Evolutionary conservation across 2,329 filamentous ascomycete genomes (phyloP), one percentile per base, ranked within the genome.

Genomic region (Fonsecaea multimorphosa): DNA sequence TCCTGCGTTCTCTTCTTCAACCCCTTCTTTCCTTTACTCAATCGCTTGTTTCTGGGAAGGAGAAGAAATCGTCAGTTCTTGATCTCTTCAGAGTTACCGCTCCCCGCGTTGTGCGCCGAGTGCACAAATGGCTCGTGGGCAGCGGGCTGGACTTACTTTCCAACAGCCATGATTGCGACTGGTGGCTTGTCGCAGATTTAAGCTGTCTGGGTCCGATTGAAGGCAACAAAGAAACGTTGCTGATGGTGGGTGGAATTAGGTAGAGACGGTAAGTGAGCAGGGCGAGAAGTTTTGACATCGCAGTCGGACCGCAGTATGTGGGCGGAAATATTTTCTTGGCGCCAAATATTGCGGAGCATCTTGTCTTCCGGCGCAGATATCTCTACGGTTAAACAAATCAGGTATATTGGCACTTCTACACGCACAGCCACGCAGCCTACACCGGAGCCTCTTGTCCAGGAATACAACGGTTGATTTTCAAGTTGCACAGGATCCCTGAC

Each of bases 1-100:
- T 99, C 95, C 77, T 90, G 86, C 79, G 93, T 94, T 86, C 94
- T 94, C 94, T 99, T 98, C 92, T 98, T 92, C 14, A 49, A 46
- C 29, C 52, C 52, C 52, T 54, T 54, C 52, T 54, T 54, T 54
- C 29, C 27, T 22, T 54, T 54, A 36, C 52, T 54, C 52, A 54
- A 31, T 31, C 52, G 52, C 52, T 54, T 54, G 32, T 54, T 54
- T n/a, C 52, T 54, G 52, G 11, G 14, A 11, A 12, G 14, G 12
- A 36, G 12, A 19, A 54, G n/a, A 32, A 8, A 12, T 24, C 6
- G 52, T 54, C 19, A 54, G 52, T 54, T 32, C 8, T 16, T 31
- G 52, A 11, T 19, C n/a, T 34, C 49, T 22, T 14, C 9, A 14
- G 29, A 55, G n/a, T 34, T 3, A n/a, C 31, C 22, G 32, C 29